These are phyloP conservation scores for Rhododendron molle DNA, from an alignment of 148 eudicot genomes.

Conservation along the genomic window DNA sequence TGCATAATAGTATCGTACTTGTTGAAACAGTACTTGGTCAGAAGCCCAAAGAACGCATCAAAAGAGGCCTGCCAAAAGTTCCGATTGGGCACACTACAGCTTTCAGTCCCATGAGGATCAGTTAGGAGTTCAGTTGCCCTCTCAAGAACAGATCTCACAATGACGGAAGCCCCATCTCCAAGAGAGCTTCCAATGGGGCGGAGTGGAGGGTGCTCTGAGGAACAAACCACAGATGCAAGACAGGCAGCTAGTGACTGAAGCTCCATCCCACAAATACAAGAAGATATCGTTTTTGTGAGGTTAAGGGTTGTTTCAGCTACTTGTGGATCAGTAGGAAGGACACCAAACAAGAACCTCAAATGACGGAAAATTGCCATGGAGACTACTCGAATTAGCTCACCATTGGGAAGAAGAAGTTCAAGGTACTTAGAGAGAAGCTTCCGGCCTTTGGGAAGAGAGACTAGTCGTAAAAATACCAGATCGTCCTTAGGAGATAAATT, in stretches of 20 bases:
- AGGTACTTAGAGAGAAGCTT: constrained; percentile 71
- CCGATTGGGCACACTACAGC: constrained; percentile 41
- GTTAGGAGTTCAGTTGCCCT: constrained; percentile 70
- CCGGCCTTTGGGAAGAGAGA: constrained; percentile 82
- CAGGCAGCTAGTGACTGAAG: constrained; percentile 77
- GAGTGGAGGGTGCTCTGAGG: constrained; percentile 86
- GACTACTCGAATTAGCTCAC: constrained; percentile 65
- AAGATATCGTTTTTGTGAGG: constrained; percentile 19
- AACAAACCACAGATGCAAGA: constrained; percentile 96
- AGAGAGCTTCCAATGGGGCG: constrained; percentile 78
- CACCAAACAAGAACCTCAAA: constrained; percentile 81
- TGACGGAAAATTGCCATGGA: constrained; percentile 94
- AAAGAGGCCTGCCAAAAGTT: constrained; percentile 94
- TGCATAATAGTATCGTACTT: constrained; percentile 76
- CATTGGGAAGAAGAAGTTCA: constrained; percentile 54
- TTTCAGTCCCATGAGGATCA: constrained; percentile 32
- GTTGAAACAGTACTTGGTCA: constrained; percentile 69
- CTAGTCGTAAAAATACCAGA: constrained; percentile 59
- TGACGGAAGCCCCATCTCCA: constrained; percentile 80
- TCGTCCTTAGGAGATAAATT: constrained; percentile 59
- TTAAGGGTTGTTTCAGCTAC: constrained; percentile 34
- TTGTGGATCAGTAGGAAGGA: constrained; percentile 34
- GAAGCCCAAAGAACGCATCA: constrained; percentile 66
- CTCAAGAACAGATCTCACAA: constrained; percentile 69
- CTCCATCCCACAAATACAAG: constrained; percentile 64